Base-by-base conservation (phyloP, 345 rosid genomes). In the Gossypium thurberi region DNA sequence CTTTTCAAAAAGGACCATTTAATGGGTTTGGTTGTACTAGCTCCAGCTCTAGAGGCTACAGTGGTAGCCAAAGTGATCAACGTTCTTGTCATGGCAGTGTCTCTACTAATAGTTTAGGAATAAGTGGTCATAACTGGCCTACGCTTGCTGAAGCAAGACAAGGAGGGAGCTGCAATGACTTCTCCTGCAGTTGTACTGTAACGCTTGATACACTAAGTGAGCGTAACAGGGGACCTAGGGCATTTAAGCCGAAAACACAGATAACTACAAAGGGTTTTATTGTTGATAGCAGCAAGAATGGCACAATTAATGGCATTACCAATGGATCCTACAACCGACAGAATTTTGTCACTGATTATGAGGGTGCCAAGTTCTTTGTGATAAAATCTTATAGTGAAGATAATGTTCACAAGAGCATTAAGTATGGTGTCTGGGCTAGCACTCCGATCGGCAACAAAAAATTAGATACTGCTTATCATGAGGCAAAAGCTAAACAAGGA, bases 381-480 rank as follows among this genome's bases (percentile, higher is more conserved):
- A 92, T 92, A 26, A 92, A 92, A 82, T 92, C 98, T 1, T 92
- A 92, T 73, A 92, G 94, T 75, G 98, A 92, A 82, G 98, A 92
- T 81, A 91, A 92, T 78, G 90, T 92, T 59, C 90, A 90, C 81
- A 92, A 86, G 83, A 90, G 96, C 86, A 87, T 92, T 56, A 92
- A 90, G 78, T 87, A 92, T 73, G 82, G 90, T 81, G 93, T 92
- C 77, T 90, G 98, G 98, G 96, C 98, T 18, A 90, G 96, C 85
- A 92, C 94, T 17, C 85, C 86, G 23, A 90, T 80, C 65, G 96
- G 94, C 70, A 92, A 90, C 91, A 92, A 84, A 77, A 92, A 90
- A 77, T 73, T 92, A 58, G 94, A 92, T 85, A 88, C 87, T 70
- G 94, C 98, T 52, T 92, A 85, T 74, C 81, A 76, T 72, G 91